Evolutionary conservation across 202 grass and related monocot genomes (phyloP).

Genomic region (Cymbopogon flexuosus): DNA sequence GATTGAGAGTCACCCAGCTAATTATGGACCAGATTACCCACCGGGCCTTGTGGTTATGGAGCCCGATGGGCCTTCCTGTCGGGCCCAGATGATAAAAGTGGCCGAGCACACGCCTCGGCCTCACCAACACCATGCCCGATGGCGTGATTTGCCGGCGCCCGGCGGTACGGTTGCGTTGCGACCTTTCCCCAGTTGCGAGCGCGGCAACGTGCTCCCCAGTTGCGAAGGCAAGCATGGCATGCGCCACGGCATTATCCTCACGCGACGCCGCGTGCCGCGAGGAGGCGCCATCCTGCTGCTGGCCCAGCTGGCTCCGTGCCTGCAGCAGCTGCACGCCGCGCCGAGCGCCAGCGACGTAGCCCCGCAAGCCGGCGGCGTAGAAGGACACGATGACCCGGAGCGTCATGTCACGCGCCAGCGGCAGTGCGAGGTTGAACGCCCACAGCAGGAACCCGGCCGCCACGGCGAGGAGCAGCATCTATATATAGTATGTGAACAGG

Average conservation of each 20-base stretch:
- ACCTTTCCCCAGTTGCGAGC: no score
- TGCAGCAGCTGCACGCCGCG: not conserved
- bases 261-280: not conserved
- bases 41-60: not conserved
- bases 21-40: not conserved
- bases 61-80: not conserved
- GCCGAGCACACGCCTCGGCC: no score
- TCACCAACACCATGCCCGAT: not conserved
- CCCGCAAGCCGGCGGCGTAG: conserved; percentile 24
- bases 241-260: not conserved
- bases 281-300: not conserved
- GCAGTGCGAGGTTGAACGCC: conserved; percentile 46
- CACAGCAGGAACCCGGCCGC: conserved; percentile 40
- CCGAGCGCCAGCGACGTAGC: not conserved
- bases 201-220: no score
- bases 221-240: not conserved
- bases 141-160: not conserved
- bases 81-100: not conserved
- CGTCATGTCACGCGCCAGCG: conserved; percentile 38
- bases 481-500: not conserved
- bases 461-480: conserved; percentile 17
- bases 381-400: not conserved
- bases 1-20: no score
- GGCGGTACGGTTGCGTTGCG: no score
- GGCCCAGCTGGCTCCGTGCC: not conserved